A percentile compares a stretch with the other conserved stretches of the same genome.
Conservation (phyloP, 192 early-diverging fungal genomes). For the Dimargaris xerosporica region DNA sequence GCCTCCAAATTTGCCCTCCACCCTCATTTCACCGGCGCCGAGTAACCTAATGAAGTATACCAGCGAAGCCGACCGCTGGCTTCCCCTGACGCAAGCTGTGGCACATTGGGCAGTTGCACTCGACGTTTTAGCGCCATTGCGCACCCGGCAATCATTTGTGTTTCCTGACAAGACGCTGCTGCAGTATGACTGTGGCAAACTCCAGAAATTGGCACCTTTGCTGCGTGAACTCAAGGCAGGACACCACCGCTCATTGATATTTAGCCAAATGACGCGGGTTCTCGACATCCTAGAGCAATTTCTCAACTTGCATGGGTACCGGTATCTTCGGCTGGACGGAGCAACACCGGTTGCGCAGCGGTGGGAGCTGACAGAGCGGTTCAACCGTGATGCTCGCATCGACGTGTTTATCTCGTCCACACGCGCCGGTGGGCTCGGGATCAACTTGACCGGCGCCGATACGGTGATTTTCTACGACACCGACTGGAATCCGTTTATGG, state of each 20-base stretch:
- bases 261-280: slow-evolving; percentile 97
- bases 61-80: slow-evolving; percentile 19
- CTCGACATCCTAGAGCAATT: slow-evolving; percentile 98
- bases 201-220: slow-evolving; percentile 41
- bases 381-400: slow-evolving; percentile 74
- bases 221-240: slow-evolving; percentile 36
- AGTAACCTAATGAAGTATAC: slow-evolving; percentile 3
- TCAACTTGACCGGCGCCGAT: slow-evolving; percentile 92
- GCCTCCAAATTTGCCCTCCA: too few relatives aligned
- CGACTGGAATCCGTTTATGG: slow-evolving; percentile 89
- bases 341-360: slow-evolving; percentile 79
- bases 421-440: slow-evolving; percentile 92
- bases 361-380: slow-evolving; percentile 82
- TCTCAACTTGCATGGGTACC: slow-evolving; percentile 75
- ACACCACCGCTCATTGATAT: slow-evolving; percentile 58
- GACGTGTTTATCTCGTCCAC: slow-evolving; percentile 96
- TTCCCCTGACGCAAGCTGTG: background rate
- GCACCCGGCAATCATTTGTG: slow-evolving; percentile 49
- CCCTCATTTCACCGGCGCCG: too few relatives aligned
- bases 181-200: slow-evolving; percentile 74
- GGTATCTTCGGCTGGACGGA: slow-evolving; percentile 96
- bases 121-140: slow-evolving; percentile 41
- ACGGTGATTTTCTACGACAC: slow-evolving; percentile 93
- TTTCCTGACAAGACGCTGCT: slow-evolving; percentile 72
- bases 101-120: slow-evolving; percentile 13